A percentile compares a stretch with the other conserved stretches of the same genome.
Conservation (phyloP, 345 rosid genomes). For the Reutealis trisperma region DNA sequence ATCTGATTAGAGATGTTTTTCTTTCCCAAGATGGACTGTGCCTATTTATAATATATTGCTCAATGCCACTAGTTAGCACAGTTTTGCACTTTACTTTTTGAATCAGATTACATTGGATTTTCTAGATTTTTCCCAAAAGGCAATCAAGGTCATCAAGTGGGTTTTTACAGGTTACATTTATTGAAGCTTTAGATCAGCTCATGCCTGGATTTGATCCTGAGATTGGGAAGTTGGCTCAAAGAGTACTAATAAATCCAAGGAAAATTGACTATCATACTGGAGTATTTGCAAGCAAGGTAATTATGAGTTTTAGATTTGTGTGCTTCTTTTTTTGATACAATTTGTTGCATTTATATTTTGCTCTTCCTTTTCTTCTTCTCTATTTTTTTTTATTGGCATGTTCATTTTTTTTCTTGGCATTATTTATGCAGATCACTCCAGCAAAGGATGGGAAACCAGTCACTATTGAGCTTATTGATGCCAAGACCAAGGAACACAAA, state of each 20-base stretch:
- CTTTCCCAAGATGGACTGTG: background rate
- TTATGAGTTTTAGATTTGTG: background rate
- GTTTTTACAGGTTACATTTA: conserved; percentile 75
- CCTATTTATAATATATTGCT: background rate
- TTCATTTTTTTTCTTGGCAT: conserved; percentile 5
- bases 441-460: conserved; percentile 97
- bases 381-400: no score
- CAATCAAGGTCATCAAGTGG: conserved; percentile 15
- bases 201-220: conserved; percentile 99
- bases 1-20: background rate
- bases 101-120: background rate
- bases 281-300: conserved; percentile 94
- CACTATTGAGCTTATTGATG: conserved; percentile 90
- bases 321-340: background rate
- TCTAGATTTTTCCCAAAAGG: background rate
- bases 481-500: conserved; percentile 88
- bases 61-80: background rate
- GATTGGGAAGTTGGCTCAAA: conserved; percentile 92
- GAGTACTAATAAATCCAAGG: conserved; percentile 91
- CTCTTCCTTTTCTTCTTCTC: background rate
- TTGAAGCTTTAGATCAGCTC: conserved; percentile 96
- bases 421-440: conserved; percentile 71
- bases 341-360: conserved; percentile 10
- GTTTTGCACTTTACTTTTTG: background rate
- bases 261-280: conserved; percentile 94